These are phyloP conservation scores for Ceratocystis destructans DNA, from an alignment of 2,329 filamentous ascomycete genomes.

Conservation along the genomic window DNA sequence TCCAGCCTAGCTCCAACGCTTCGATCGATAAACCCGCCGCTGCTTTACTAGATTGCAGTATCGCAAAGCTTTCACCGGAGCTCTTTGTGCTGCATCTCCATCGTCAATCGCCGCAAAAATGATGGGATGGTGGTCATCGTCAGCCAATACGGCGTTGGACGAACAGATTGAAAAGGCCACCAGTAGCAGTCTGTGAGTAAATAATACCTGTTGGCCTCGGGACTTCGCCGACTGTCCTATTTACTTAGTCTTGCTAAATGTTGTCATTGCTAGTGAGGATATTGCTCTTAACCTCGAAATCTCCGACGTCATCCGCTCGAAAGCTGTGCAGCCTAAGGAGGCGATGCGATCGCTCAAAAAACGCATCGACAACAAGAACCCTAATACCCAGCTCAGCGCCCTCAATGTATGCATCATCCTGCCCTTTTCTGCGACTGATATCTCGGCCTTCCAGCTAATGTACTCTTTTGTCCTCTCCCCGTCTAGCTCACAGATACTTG, in stretches of 20 bases:
- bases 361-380: constrained; percentile 93
- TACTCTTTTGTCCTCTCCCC: not conserved
- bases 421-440: not conserved
- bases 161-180: constrained; percentile 96
- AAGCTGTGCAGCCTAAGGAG: constrained; percentile 93
- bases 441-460: not conserved
- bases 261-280: constrained; percentile 54
- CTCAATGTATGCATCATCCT: constrained; percentile 50
- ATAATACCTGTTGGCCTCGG: not conserved
- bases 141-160: constrained; percentile 78
- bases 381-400: constrained; percentile 90
- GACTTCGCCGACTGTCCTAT: not conserved
- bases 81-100: not conserved
- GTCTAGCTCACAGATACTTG: constrained; percentile 86
- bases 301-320: constrained; percentile 91
- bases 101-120: constrained; percentile 30
- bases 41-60: not conserved
- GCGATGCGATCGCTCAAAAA: constrained; percentile 93
- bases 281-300: constrained; percentile 97
- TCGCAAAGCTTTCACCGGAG: not conserved
- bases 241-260: not conserved
- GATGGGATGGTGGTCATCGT: constrained; percentile 96
- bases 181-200: constrained; percentile 70
- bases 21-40: not conserved
- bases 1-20: not conserved